Evolutionary conservation across 805 yeast genomes (phyloP), one percentile per base, ranked within the genome.

Genomic region (Saccharomycodes ludwigii): DNA sequence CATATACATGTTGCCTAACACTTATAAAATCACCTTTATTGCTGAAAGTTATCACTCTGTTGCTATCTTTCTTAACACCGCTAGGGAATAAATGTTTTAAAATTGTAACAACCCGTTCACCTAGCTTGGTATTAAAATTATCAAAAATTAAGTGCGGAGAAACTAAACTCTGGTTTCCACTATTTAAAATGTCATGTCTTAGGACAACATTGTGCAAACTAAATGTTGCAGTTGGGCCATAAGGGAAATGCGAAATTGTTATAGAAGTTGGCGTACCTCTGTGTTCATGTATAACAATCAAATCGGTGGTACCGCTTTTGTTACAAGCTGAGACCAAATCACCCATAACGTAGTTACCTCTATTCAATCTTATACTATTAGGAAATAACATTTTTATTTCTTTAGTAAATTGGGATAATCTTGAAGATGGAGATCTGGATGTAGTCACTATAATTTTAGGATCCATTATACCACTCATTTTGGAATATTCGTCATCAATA

Each of bases 241-340:
- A 95, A 4, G 98, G 99, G 54, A 91, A 81, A 63, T 91, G 99
- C 21, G 91, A 77, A 18, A 91, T 61, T 1, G 97, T 88, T 37
- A 91, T 48, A 1, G 95, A 82, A 0, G 95, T 86, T 32, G 99
- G 99, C 0, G 83, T 88, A 71, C 99, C 99, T 58, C 99, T 70
- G 58, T 91, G 98, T 53, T 91, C 99, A 53, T 91, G 97, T 15
- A 91, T 59, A 3, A 91, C 68, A 16, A 91, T 63, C 43, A 91
- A 59, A 53, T 91, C 99, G 2, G 91, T 77, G 7, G 88, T 73
- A 12, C 80, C 81, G 1, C 88, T 74, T 32, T 76, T 61, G 37
- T 79, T 71, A 56, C 96, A 85, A 1, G 94, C 83, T 29, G 76
- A 71, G 3, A 84, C 94, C 28, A 91, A 59, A 31, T 79, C 77